Evolutionary conservation across 768 basidiomycete species (phyloP).

Genomic region (Myochromella boudieri): DNA sequence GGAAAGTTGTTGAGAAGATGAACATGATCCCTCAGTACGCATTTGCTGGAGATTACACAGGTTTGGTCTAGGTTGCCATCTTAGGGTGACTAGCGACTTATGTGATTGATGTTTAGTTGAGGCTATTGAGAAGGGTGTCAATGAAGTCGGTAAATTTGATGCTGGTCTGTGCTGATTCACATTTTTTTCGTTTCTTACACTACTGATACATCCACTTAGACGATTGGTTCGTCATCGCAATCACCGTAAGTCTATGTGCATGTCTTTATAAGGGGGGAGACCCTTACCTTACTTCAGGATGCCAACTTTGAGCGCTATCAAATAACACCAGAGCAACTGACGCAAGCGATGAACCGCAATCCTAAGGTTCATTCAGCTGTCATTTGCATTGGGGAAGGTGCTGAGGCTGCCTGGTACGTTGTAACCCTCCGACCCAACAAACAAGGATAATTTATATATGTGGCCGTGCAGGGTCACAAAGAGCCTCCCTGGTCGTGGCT

Average conservation of each 20-base stretch:
- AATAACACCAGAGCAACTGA: slow-evolving; percentile 60
- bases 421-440: not conserved
- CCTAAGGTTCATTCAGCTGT: slow-evolving; percentile 67
- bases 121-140: slow-evolving; percentile 63
- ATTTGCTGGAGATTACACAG: slow-evolving; percentile 66
- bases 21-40: slow-evolving; percentile 65
- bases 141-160: slow-evolving; percentile 59
- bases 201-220: slow-evolving; percentile 31
- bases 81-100: not conserved
- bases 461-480: slow-evolving; percentile 53
- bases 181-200: not conserved
- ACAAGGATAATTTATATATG: not conserved
- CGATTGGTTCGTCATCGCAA: slow-evolving; percentile 71
- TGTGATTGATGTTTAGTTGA: slow-evolving; percentile 45
- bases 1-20: slow-evolving; percentile 74
- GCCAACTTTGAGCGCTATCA: slow-evolving; percentile 66
- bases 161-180: slow-evolving; percentile 39
- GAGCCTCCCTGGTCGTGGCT: slow-evolving; percentile 59
- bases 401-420: slow-evolving; percentile 58
- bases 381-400: slow-evolving; percentile 70
- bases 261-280: not conserved
- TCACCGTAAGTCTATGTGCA: slow-evolving; percentile 39
- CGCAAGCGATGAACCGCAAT: slow-evolving; percentile 54
- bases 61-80: slow-evolving; percentile 34
- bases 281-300: slow-evolving; percentile 33